Conservation (phyloP, 768 basidiomycete species). For the Trametes cubensis region DNA sequence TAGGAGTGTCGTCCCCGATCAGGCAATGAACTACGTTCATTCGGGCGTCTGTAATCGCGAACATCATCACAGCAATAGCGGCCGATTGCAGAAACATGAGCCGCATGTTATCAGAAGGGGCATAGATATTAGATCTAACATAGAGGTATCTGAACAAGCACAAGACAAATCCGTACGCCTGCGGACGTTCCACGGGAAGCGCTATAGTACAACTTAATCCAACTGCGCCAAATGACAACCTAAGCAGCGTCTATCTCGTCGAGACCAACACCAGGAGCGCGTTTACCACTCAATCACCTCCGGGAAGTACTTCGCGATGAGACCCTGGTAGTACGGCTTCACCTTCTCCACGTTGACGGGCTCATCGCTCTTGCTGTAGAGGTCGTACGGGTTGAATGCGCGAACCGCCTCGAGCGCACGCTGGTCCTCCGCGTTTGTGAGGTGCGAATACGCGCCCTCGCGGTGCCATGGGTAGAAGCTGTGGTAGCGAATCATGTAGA, state of each 20-base stretch:
- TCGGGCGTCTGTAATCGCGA: background rate
- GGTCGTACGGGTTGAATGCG: slow-evolving; percentile 92
- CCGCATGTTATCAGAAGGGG: background rate
- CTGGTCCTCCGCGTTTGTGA: slow-evolving; percentile 72
- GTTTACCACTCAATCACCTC: slow-evolving; percentile 74
- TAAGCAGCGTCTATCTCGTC: background rate
- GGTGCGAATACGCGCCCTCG: slow-evolving; percentile 80
- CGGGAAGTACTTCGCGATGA: slow-evolving; percentile 89
- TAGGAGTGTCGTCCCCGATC: slow-evolving; percentile 1
- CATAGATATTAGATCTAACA: slow-evolving; percentile 1
- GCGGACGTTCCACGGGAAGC: background rate
- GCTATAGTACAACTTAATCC: slow-evolving; percentile 15
- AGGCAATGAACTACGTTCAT: slow-evolving; percentile 14
- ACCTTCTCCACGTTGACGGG: slow-evolving; percentile 63
- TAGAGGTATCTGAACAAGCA: background rate
- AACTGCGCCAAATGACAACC: background rate
- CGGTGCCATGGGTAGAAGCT: slow-evolving; percentile 97
- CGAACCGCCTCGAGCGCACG: slow-evolving; percentile 70
- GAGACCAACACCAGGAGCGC: background rate
- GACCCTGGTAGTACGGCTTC: slow-evolving; percentile 78
- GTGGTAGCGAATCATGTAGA: slow-evolving; percentile 94
- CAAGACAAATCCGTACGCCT: background rate
- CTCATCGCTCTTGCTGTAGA: slow-evolving; percentile 87
- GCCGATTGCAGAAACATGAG: background rate
- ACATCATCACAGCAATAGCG: background rate